Conservation (phyloP, 768 basidiomycete genomes). For the Pisolithus sp. region DNA sequence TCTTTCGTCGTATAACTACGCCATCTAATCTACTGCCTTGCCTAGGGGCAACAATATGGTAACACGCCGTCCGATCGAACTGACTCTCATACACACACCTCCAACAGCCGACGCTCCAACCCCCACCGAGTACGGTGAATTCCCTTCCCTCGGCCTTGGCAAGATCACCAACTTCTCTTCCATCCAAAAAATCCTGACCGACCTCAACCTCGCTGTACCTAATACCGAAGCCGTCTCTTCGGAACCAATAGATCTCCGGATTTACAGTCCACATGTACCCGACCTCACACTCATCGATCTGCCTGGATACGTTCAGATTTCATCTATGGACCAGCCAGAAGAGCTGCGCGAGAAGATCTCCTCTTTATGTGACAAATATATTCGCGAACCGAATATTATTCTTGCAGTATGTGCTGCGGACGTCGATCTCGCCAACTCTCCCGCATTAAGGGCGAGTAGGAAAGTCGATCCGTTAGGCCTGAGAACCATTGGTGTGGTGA, state of each 20-base stretch:
- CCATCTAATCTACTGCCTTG: not conserved
- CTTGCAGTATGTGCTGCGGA: constrained; percentile 98
- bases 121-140: constrained; percentile 84
- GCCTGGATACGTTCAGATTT: constrained; percentile 94
- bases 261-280: constrained; percentile 92
- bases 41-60: constrained; percentile 98
- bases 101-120: constrained; percentile 41
- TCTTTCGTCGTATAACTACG: no score
- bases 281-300: constrained; percentile 97
- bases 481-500: constrained; percentile 94
- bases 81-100: constrained; percentile 93
- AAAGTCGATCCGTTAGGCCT: constrained; percentile 92
- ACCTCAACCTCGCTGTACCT: constrained; percentile 92
- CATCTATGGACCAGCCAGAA: constrained; percentile 94
- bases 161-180: constrained; percentile 87
- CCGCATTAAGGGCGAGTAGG: constrained; percentile 87
- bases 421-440: constrained; percentile 97
- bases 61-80: constrained; percentile 94
- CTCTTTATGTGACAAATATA: constrained; percentile 88
- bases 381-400: constrained; percentile 98
- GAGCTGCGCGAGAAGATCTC: constrained; percentile 90
- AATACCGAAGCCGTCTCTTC: constrained; percentile 86
- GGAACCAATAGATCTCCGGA: constrained; percentile 93
- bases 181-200: constrained; percentile 88
- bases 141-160: constrained; percentile 83